Percentiles rank a stretch among this genome's conserved stretches.
Evolutionary conservation across 1,139 yeast species (phyloP).

Genomic region (Yamadazyma sp.): DNA sequence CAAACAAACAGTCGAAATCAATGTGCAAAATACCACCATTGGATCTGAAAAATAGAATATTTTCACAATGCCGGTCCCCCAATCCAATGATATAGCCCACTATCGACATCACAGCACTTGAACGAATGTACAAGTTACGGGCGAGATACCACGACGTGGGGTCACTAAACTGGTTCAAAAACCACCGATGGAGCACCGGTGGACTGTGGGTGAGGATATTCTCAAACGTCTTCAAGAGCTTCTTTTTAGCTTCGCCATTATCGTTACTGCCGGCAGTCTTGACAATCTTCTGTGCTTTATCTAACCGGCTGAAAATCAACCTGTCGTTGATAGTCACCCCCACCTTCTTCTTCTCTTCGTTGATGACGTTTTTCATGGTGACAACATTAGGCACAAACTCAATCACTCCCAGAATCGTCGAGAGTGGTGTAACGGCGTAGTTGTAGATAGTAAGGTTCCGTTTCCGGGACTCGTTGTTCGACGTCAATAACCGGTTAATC

Average conservation of each 20-base stretch:
- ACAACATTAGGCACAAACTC: constrained; percentile 90
- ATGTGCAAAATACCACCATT: constrained; percentile 87
- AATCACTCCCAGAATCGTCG: constrained; percentile 84
- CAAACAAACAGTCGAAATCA: constrained; percentile 95
- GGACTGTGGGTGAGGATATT: constrained; percentile 46
- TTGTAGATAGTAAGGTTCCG: constrained; percentile 72
- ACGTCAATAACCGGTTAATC: constrained; percentile 69
- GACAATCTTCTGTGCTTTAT: constrained; percentile 43
- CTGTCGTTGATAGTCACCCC: constrained; percentile 34
- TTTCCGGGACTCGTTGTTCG: constrained; percentile 70
- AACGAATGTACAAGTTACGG: constrained; percentile 69
- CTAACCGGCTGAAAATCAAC: constrained; percentile 32
- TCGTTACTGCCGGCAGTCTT: constrained; percentile 18
- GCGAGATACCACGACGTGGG: constrained; percentile 87
- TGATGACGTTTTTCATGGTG: constrained; percentile 71
- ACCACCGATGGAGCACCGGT: constrained; percentile 87
- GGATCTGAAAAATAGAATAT: constrained; percentile 69
- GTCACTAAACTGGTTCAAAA: constrained; percentile 82
- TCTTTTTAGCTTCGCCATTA: constrained; percentile 10
- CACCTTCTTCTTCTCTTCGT: constrained; percentile 40
- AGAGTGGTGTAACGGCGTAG: constrained; percentile 86
- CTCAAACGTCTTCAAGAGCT: constrained; percentile 29
- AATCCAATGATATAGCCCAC: constrained; percentile 89
- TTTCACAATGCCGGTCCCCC: constrained; percentile 97
- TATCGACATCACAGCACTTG: constrained; percentile 96